Evolutionary conservation across 1,139 yeast genomes (phyloP).

Genomic region (Kurtzmaniella quercitrusa): DNA sequence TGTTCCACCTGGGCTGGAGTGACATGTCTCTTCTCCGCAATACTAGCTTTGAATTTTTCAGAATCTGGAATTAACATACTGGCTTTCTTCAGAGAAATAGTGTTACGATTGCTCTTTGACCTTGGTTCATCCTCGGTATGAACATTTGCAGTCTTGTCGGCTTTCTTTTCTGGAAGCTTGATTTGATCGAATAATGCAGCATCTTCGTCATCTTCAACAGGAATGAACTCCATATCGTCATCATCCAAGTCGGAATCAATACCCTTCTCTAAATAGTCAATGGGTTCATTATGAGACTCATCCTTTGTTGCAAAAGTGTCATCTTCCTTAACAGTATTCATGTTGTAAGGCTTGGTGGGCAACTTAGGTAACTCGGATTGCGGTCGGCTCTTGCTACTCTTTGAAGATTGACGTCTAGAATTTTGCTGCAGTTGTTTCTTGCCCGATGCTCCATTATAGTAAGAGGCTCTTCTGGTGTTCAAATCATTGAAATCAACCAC

Average conservation of each 20-base stretch:
- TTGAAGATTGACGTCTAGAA: slow-evolving; percentile 16
- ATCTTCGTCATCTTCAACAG: slow-evolving; percentile 15
- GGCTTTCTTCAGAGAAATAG: slow-evolving; percentile 9
- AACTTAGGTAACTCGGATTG: slow-evolving; percentile 30
- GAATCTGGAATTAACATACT: slow-evolving; percentile 36
- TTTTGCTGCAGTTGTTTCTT: slow-evolving; percentile 18
- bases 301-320: slow-evolving; percentile 36
- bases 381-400: slow-evolving; percentile 18
- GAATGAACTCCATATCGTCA: background rate
- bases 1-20: slow-evolving; percentile 4
- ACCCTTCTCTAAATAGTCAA: slow-evolving; percentile 10
- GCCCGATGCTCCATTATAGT: slow-evolving; percentile 15
- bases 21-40: background rate
- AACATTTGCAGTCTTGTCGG: slow-evolving; percentile 7
- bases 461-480: slow-evolving; percentile 36
- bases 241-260: slow-evolving; percentile 6
- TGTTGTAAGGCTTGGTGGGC: slow-evolving; percentile 15
- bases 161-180: slow-evolving; percentile 34
- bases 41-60: slow-evolving; percentile 7
- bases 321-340: slow-evolving; percentile 15
- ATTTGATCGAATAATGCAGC: slow-evolving; percentile 41
- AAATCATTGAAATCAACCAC: slow-evolving; percentile 42
- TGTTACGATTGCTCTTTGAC: background rate
- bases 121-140: slow-evolving; percentile 11
- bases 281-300: slow-evolving; percentile 20